Base-by-base conservation (phyloP, 2,329 filamentous ascomycete species). In the Gnomoniopsis smithogilvyi region DNA sequence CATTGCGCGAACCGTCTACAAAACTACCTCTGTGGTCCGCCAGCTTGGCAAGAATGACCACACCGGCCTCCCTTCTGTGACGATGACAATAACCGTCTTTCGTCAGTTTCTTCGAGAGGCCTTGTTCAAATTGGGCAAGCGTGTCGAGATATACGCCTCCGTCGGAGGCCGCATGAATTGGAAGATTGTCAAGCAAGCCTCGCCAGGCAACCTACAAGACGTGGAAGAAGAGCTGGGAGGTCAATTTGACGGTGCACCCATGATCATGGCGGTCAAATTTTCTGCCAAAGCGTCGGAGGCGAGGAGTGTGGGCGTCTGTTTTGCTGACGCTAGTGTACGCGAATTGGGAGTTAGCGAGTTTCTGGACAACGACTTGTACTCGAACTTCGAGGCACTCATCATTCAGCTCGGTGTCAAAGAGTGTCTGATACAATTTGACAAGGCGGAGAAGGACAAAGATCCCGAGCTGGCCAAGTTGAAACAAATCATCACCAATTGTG, bases 341-440 rank as follows among this genome's bases (percentile, higher is more conserved):
- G 95, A 99, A 77, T 82, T 99, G 2, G 95, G 95, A 10, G 92
- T 99, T 56, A 96, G 91, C 78, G 96, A 99, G 71, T 99, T 99
- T 65, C 84, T 96, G n/a, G 95, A 99, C 79, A 99, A 98, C 69
- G 95, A 99, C 70, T 81, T 97, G 11, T 99, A 96, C 77, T 98
- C 94, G 54, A 99, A 99, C 72, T 96, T 99, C 65, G 95, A 99
- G 76, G 92, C 93, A 3, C 81, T 99, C 19, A 84, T 99, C 54
- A 99, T 99, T 65, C 96, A 99, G 71, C 85, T 99, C 3, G 95
- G 95, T 6, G 92, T 97, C 21, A 95, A 92, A 70, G 95, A 99
- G 73, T 97, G 93, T 68, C 77, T 99, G 33, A 76, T 99, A n/a
- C 89, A 92, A 67, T 76, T 85, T 21, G 93, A 98, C 69, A 84